phyloP scores from a whole-genome alignment of 768 basidiomycete species.

The Trametopsis cervina region DNA sequence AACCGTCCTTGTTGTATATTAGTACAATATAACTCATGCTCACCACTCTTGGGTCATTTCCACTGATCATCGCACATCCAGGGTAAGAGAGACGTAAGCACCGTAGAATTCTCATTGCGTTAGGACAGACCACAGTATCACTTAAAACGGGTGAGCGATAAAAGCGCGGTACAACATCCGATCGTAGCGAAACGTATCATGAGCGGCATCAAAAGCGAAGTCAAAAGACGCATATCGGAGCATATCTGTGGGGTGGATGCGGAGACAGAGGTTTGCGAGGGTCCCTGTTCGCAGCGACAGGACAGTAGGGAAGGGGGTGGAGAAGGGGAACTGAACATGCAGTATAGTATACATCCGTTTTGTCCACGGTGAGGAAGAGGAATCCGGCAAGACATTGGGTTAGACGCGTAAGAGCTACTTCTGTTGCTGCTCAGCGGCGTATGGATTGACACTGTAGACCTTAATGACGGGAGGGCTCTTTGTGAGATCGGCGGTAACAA shows the following conservation, averaged over 20 bases:
- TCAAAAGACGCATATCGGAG: neutral
- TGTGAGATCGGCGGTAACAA: constrained; percentile 89
- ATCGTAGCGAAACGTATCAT: neutral
- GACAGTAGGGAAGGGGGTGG: neutral
- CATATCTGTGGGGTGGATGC: neutral
- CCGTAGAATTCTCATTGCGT: neutral
- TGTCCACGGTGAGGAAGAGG: neutral
- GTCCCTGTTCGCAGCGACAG: neutral
- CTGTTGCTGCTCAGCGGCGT: constrained; percentile 49
- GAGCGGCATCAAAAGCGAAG: neutral
- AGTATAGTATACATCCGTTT: neutral
- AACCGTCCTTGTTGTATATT: no score
- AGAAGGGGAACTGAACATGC: neutral
- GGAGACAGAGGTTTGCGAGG: neutral
- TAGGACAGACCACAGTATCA: neutral
- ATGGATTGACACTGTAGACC: constrained; percentile 93
- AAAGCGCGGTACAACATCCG: neutral
- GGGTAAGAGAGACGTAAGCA: neutral
- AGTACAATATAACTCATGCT: no score
- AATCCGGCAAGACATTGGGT: neutral
- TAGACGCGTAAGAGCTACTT: neutral
- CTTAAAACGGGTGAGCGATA: neutral
- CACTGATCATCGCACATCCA: neutral
- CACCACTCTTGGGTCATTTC: no score
- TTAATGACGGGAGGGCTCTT: constrained; percentile 97